Percentiles rank a stretch among this genome's conserved stretches.
Evolutionary conservation across 768 basidiomycete species (phyloP).

Genomic region (Leccinellum luteum): DNA sequence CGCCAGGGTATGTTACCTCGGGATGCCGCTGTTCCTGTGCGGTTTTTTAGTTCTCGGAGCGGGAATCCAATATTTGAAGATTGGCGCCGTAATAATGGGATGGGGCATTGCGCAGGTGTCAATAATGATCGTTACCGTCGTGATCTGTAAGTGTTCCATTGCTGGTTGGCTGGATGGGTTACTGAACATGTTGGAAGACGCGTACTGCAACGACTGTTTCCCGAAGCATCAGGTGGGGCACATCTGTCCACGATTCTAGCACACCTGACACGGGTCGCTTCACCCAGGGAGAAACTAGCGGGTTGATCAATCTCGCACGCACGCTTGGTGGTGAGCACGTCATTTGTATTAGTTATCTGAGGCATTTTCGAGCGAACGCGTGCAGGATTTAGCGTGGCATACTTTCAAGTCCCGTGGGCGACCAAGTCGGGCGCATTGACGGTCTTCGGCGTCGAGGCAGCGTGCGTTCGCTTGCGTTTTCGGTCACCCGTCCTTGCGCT

Average conservation of each 20-base stretch:
- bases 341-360: not conserved
- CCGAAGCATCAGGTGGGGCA: conserved; percentile 28
- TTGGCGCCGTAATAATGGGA: conserved; percentile 36
- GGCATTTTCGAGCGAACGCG: not conserved
- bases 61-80: conserved; percentile 33
- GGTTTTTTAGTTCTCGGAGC: conserved; percentile 43
- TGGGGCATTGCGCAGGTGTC: conserved; percentile 43
- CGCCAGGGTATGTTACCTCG: conserved; percentile 37
- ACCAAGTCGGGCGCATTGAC: conserved; percentile 32
- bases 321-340: conserved; percentile 28
- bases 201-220: conserved; percentile 39
- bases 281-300: conserved; percentile 39
- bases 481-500: not conserved
- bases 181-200: conserved; percentile 25
- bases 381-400: conserved; percentile 38
- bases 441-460: conserved; percentile 40
- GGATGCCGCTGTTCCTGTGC: conserved; percentile 38
- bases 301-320: conserved; percentile 42
- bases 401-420: conserved; percentile 42
- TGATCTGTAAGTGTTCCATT: conserved; percentile 30
- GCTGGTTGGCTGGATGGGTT: not conserved
- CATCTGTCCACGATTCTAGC: no score
- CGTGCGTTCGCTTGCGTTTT: conserved; percentile 20
- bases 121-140: conserved; percentile 41
- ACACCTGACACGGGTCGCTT: not conserved